Percentiles rank a stretch among this genome's conserved stretches.
Evolutionary conservation across 192 early-diverging fungal species (phyloP).

Genomic region (Backusella morwellensis): DNA sequence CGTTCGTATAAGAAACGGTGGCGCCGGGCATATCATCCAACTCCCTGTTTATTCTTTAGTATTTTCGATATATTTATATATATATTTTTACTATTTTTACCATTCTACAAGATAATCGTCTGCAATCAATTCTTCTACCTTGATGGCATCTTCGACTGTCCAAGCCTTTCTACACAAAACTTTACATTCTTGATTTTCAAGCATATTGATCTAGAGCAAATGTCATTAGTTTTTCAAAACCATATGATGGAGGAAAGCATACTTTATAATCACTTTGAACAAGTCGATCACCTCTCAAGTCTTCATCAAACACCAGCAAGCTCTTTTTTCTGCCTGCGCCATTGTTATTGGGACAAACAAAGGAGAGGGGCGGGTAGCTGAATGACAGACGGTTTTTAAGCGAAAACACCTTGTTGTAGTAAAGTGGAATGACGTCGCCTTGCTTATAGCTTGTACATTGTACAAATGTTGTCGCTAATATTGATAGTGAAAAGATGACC

Average conservation of each 20-base stretch:
- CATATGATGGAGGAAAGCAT: no score
- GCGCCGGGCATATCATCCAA: constrained; percentile 31
- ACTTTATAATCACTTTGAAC: constrained; percentile 33
- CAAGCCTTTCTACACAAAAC: constrained; percentile 21
- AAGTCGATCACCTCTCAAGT: constrained; percentile 71
- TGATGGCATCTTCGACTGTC: constrained; percentile 24
- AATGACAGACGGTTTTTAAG: constrained; percentile 63
- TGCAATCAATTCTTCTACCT: constrained; percentile 28
- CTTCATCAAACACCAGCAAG: constrained; percentile 60
- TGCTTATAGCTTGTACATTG: constrained; percentile 17
- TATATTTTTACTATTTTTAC: not conserved
- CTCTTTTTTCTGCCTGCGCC: constrained; percentile 14
- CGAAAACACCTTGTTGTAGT: constrained; percentile 70
- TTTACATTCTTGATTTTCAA: constrained; percentile 16
- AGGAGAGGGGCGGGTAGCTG: constrained; percentile 62
- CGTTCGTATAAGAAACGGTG: constrained; percentile 36
- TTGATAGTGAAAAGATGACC: not conserved
- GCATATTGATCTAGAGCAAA: constrained; percentile 10
- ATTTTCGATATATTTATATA: not conserved
- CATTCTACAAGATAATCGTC: constrained; percentile 38
- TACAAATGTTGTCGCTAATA: not conserved
- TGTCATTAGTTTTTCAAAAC: no score
- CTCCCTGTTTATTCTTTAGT: constrained; percentile 4
- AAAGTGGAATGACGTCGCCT: constrained; percentile 56
- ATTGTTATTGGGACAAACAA: constrained; percentile 53